Evolutionary conservation across 192 early-diverging fungal species (phyloP).

Genomic region (Umbelopsis vinacea): DNA sequence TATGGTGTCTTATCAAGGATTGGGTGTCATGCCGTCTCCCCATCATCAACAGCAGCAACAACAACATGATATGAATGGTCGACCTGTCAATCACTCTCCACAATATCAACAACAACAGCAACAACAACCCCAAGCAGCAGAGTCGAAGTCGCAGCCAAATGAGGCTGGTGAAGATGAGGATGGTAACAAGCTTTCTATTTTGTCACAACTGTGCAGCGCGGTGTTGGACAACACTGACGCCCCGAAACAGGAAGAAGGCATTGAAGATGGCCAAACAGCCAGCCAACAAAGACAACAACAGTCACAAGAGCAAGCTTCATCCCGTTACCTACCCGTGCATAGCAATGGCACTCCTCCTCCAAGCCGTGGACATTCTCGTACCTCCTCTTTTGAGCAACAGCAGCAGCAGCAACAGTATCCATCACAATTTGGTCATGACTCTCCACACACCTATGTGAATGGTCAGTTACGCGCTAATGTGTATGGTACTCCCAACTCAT

Average conservation of each 20-base stretch:
- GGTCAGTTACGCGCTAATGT: slow-evolving; percentile 32
- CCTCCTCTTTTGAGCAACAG: slow-evolving; percentile 25
- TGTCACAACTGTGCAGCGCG: slow-evolving; percentile 40
- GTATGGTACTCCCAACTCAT: slow-evolving; percentile 40
- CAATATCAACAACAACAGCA: slow-evolving; percentile 10
- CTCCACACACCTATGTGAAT: slow-evolving; percentile 35
- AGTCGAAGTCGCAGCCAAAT: background rate
- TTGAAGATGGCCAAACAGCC: slow-evolving; percentile 4
- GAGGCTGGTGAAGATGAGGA: slow-evolving; percentile 32
- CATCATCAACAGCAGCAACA: slow-evolving; percentile 34
- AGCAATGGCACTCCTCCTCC: slow-evolving; percentile 34
- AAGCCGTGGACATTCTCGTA: slow-evolving; percentile 36
- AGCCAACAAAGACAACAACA: slow-evolving; percentile 6
- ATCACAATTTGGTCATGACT: slow-evolving; percentile 28
- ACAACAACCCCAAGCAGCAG: background rate
- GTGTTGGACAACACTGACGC: slow-evolving; percentile 32
- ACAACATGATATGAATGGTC: slow-evolving; percentile 23
- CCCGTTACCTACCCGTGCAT: background rate
- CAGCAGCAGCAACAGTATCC: background rate
- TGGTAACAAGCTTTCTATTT: slow-evolving; percentile 35
- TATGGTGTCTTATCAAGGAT: slow-evolving; percentile 9
- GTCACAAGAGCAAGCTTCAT: background rate
- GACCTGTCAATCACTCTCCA: background rate
- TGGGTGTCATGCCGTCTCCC: background rate
- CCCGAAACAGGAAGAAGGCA: slow-evolving; percentile 20